Conservation (phyloP, 345 rosid species). For the Rhodamnia rubescens region DNA sequence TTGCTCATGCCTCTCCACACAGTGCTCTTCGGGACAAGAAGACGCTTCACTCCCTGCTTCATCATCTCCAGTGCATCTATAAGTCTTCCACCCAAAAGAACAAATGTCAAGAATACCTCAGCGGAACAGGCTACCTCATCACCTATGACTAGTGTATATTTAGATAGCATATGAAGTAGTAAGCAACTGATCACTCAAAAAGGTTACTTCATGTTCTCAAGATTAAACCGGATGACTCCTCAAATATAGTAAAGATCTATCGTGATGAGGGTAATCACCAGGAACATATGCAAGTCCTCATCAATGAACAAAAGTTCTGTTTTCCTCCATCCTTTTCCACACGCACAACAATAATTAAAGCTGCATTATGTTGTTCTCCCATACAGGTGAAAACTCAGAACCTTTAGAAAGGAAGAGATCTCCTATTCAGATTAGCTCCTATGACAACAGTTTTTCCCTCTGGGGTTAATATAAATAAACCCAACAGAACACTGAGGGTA, state of each 20-base stretch:
- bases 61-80: conserved; percentile 97
- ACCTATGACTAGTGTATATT: not conserved
- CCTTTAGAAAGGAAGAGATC: not conserved
- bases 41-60: conserved; percentile 93
- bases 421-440: not conserved
- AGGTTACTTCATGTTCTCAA: not conserved
- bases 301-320: not conserved
- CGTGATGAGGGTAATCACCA: not conserved
- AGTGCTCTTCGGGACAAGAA: conserved; percentile 66
- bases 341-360: not conserved
- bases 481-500: not conserved
- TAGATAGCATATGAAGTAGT: not conserved
- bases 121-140: not conserved
- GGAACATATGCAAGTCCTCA: not conserved
- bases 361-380: not conserved
- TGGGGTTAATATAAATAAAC: not conserved
- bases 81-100: conserved; percentile 39
- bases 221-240: not conserved
- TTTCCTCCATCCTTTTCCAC: not conserved
- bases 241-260: not conserved
- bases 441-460: not conserved
- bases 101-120: not conserved
- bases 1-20: conserved; percentile 96
- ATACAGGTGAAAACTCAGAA: not conserved
- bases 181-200: not conserved